Evolutionary conservation across 1,139 yeast species (phyloP), one percentile per base, ranked within the genome.

Genomic region (Debaryomyces psychrophilus): DNA sequence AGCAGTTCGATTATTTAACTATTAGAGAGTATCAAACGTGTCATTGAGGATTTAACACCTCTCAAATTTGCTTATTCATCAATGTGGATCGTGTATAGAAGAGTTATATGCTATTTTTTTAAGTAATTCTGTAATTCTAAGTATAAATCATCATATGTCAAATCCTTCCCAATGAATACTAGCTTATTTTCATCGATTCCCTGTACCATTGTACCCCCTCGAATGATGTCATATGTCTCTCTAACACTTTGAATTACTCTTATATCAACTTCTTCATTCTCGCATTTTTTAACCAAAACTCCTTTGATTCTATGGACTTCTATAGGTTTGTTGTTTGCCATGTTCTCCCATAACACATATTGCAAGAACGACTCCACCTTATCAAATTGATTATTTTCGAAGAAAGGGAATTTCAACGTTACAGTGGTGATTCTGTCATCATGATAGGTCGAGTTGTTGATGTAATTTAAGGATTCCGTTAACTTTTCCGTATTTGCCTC

Each of bases 241-340:
- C 98, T 73, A 0, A 93, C 99, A 4, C 96, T 98, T 62, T 93
- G 99, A n/a, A 93, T 69, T 1, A 93, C 90, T 50, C 79, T 72
- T n/a, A 78, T 82, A 34, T 58, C 64, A 14, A 38, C 44, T 1
- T 54, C 58, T 5, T 63, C 61, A 6, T 60, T 60, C 5, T 46
- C 42, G 4, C 48, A 28, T n/a, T 46, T 42, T 35, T 54, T 52
- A 2, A 84, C 78, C 14, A 90, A 55, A 6, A 89, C 65, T 0
- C 97, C 99, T 61, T 95, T 93, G 4, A 87, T 69, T 50, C 99
- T 69, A 56, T 90, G 97, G 2, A 93, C 74, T 55, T 90, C 97
- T 3, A 80, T 73, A 1, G 55, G 56, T 41, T 66, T 62, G 1
- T 73, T 81, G 27, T 67, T 67, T 6, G 72, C 66, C 4, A 57